Evolutionary conservation across 2,329 filamentous ascomycete genomes (phyloP).

Genomic region (Aspergillus phoenicis): DNA sequence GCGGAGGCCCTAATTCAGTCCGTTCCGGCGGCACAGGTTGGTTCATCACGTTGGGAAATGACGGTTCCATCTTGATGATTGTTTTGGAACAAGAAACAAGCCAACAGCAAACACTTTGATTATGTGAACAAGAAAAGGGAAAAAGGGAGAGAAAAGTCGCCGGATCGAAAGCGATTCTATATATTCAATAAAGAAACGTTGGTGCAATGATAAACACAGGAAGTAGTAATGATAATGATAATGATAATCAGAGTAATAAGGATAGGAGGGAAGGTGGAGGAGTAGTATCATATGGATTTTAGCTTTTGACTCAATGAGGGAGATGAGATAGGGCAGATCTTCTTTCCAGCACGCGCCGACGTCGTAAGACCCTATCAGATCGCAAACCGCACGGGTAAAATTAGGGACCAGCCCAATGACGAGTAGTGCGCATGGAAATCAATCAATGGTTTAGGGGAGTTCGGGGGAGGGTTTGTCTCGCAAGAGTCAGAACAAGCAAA

Average conservation of each 20-base stretch:
- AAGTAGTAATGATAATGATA: too few relatives aligned
- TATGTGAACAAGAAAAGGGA: neutral
- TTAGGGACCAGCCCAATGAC: slow-evolving; percentile 23
- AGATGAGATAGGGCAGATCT: slow-evolving; percentile 2
- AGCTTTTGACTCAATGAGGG: neutral
- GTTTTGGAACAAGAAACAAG: neutral
- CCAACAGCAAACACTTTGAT: neutral
- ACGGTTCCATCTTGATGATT: slow-evolving; percentile 32
- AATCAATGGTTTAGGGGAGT: slow-evolving; percentile 2
- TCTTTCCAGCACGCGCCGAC: neutral
- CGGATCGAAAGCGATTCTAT: neutral
- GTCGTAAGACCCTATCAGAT: slow-evolving; percentile 6
- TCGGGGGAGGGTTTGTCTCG: neutral
- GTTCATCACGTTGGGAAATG: slow-evolving; percentile 35
- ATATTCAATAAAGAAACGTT: neutral
- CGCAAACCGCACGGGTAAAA: slow-evolving; percentile 8
- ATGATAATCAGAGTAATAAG: neutral
- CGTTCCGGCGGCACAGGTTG: slow-evolving; percentile 26
- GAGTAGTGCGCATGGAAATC: slow-evolving; percentile 15
- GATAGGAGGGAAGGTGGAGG: neutral
- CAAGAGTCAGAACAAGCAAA: slow-evolving; percentile 4
- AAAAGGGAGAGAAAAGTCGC: neutral
- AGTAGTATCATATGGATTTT: neutral
- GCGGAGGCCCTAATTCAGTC: slow-evolving; percentile 28
- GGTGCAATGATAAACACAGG: neutral